phyloP scores from a whole-genome alignment of 2,329 filamentous ascomycete genomes.

The Aureobasidium subglaciale region DNA sequence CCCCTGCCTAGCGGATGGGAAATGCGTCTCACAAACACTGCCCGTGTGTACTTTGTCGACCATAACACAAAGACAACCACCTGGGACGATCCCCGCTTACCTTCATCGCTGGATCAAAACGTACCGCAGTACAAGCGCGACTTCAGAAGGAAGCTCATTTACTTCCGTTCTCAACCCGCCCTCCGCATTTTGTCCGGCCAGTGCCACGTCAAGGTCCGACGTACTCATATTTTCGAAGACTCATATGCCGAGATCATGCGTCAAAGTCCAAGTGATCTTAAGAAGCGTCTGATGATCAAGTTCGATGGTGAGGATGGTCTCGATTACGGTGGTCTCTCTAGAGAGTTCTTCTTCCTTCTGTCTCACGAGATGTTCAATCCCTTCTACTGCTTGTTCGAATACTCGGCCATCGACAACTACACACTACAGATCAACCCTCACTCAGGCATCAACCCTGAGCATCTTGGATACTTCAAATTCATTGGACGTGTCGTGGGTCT shows the following conservation, averaged over 20 bases:
- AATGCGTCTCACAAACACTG: conserved; percentile 98
- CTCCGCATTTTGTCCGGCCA: conserved; percentile 92
- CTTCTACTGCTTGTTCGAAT: conserved; percentile 99
- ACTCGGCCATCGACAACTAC: conserved; percentile 99
- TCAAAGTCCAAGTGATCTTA: conserved; percentile 88
- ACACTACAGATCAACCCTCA: conserved; percentile 99
- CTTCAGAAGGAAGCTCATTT: conserved; percentile 95
- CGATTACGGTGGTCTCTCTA: conserved; percentile 93
- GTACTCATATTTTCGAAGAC: conserved; percentile 97
- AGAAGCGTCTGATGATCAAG: conserved; percentile 99
- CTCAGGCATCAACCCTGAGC: conserved; percentile 97
- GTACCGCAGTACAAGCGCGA: conserved; percentile 99
- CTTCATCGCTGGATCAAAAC: conserved; percentile 93
- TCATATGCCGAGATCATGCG: conserved; percentile 98
- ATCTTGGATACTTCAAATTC: conserved; percentile 99
- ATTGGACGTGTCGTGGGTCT: conserved; percentile 95
- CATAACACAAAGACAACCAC: conserved; percentile 99
- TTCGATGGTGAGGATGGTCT: conserved; percentile 97
- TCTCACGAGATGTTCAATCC: conserved; percentile 99
- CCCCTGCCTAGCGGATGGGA: conserved; percentile 97
- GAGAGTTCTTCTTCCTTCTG: conserved; percentile 98
- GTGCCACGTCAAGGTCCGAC: conserved; percentile 94
- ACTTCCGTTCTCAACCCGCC: conserved; percentile 96
- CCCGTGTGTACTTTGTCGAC: conserved; percentile 96
- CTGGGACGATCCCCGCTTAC: conserved; percentile 93